These are phyloP conservation scores for Pichia cephalocereana DNA, from an alignment of 805 yeast species.

Conservation along the genomic window DNA sequence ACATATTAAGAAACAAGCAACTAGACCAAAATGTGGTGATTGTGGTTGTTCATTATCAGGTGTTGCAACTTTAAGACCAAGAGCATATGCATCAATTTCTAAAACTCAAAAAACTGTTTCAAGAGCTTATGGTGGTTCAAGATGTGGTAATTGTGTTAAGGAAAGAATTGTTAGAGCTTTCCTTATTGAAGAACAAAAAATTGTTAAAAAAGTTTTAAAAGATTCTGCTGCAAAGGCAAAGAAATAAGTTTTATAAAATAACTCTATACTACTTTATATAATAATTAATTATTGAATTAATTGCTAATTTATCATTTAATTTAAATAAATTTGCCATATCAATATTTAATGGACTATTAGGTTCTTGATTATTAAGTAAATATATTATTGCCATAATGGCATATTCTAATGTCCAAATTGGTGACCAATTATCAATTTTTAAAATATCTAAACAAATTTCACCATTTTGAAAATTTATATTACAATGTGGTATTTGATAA, in stretches of 20 bases:
- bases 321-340: slow-evolving; percentile 57
- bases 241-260: slow-evolving; percentile 14
- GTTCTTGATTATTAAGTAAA: slow-evolving; percentile 56
- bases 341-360: slow-evolving; percentile 61
- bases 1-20: slow-evolving; percentile 87
- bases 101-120: slow-evolving; percentile 97
- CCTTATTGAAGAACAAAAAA: slow-evolving; percentile 99
- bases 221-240: slow-evolving; percentile 65
- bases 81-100: slow-evolving; percentile 91
- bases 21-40: slow-evolving; percentile 87
- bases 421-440: slow-evolving; percentile 50
- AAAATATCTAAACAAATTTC: slow-evolving; percentile 65
- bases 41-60: slow-evolving; percentile 61
- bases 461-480: slow-evolving; percentile 45
- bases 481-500: slow-evolving; percentile 37
- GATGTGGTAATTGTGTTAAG: slow-evolving; percentile 98
- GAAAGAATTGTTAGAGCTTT: slow-evolving; percentile 99
- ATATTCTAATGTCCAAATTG: slow-evolving; percentile 59
- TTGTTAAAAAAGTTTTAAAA: slow-evolving; percentile 98
- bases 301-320: slow-evolving; percentile 36
- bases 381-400: slow-evolving; percentile 48
- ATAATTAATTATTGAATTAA: slow-evolving; percentile 33
- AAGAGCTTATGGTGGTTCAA: slow-evolving; percentile 99
- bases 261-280: slow-evolving; percentile 15
- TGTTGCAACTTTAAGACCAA: slow-evolving; percentile 93